These are phyloP conservation scores for Russula ochroleuca DNA, from an alignment of 768 basidiomycete species.

Conservation along the genomic window DNA sequence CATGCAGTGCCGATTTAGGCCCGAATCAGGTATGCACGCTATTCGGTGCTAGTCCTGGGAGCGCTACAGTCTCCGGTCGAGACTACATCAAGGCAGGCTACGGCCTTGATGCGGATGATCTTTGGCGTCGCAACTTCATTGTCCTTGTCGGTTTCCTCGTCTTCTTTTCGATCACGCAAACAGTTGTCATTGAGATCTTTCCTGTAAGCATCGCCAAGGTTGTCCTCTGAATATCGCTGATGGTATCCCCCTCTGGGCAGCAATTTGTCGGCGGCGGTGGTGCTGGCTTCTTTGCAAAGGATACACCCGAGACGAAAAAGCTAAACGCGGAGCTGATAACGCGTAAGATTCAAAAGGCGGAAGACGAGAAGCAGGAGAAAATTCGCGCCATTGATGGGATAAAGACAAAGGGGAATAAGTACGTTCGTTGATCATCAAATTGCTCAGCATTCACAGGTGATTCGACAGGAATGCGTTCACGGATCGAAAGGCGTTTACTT, in stretches of 20 bases:
- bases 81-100: constrained; percentile 73
- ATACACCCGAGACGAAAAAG: constrained; percentile 49
- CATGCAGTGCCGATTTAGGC: constrained; percentile 58
- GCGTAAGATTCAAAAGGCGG: constrained; percentile 39
- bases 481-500: constrained; percentile 64
- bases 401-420: constrained; percentile 53
- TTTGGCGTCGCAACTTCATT: constrained; percentile 69
- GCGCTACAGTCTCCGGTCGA: constrained; percentile 62
- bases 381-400: constrained; percentile 24
- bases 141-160: constrained; percentile 69
- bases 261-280: constrained; percentile 61
- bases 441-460: neutral
- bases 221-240: constrained; percentile 28
- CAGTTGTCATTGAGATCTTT: constrained; percentile 58
- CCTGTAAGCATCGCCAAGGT: constrained; percentile 42
- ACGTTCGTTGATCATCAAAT: constrained; percentile 29
- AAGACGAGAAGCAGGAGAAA: constrained; percentile 34
- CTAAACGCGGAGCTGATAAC: constrained; percentile 51
- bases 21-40: constrained; percentile 77
- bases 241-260: constrained; percentile 21
- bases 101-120: constrained; percentile 45
- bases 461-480: constrained; percentile 17
- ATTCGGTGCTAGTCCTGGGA: constrained; percentile 57
- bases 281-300: constrained; percentile 57
- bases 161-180: constrained; percentile 64